These are phyloP conservation scores for Schoenoplectus triqueter DNA, from an alignment of 202 grass and related monocot species.

Conservation along the genomic window DNA sequence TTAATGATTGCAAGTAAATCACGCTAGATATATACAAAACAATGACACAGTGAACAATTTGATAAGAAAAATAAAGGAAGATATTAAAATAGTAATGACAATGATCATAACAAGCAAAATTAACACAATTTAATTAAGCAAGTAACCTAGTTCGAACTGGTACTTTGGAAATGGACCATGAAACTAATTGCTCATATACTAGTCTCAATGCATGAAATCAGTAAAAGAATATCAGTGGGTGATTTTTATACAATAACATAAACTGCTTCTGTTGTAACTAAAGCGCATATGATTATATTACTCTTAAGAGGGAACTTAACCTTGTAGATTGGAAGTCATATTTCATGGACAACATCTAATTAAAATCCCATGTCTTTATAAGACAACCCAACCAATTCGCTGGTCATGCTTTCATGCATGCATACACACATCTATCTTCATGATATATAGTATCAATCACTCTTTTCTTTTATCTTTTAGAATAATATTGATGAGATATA, in stretches of 20 bases:
- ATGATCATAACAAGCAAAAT: neutral
- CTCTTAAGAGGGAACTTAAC: neutral
- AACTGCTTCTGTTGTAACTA: slow-evolving; percentile 15
- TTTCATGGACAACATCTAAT: neutral
- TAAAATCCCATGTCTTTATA: neutral
- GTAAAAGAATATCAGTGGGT: slow-evolving; percentile 9
- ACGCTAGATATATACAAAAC: too few species aligned
- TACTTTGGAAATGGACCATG: neutral
- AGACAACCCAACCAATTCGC: neutral
- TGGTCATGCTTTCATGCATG: neutral
- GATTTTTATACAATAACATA: slow-evolving; percentile 20
- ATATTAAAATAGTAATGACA: neutral
- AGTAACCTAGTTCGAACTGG: neutral
- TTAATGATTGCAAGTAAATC: too few species aligned
- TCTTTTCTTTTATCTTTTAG: neutral
- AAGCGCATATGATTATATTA: neutral
- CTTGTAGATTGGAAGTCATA: neutral
- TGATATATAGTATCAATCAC: neutral
- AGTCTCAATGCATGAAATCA: neutral
- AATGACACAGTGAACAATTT: too few species aligned
- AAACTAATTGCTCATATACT: slow-evolving; percentile 22
- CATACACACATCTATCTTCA: neutral
- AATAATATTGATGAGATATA: neutral
- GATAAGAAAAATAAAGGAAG: too few species aligned
- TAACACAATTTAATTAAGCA: neutral